phyloP scores from a whole-genome alignment of 352 stramenopile genomes.

The Phytopythium aichiense region DNA sequence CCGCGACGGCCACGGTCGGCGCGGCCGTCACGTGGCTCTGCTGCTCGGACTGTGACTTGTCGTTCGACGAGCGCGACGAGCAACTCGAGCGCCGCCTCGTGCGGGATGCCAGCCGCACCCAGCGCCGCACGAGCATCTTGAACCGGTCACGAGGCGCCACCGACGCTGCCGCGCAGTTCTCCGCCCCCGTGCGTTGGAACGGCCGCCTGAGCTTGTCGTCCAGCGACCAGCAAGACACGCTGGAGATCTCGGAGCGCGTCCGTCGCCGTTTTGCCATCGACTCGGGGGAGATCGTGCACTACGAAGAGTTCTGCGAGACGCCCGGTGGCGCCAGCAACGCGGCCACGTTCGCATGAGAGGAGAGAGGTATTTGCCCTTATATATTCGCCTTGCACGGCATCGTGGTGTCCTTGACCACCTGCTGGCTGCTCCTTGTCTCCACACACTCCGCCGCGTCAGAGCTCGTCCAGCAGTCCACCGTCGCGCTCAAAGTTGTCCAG shows the following conservation, averaged over 20 bases:
- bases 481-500: slow-evolving; percentile 50
- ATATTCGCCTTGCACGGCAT: neutral
- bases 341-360: neutral
- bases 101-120: neutral
- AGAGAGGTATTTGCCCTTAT: neutral
- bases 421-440: too few relatives aligned
- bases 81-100: neutral
- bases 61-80: slow-evolving; percentile 6
- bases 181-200: neutral
- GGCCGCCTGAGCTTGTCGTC: neutral
- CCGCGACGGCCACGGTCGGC: neutral
- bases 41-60: slow-evolving; percentile 3
- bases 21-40: neutral
- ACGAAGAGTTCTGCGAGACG: neutral
- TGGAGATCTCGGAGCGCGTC: neutral
- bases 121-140: neutral
- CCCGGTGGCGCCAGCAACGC: neutral
- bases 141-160: neutral
- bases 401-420: too few relatives aligned
- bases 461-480: slow-evolving; percentile 15
- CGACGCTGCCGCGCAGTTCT: neutral
- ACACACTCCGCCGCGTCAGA: neutral
- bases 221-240: neutral
- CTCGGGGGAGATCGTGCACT: slow-evolving; percentile 1
- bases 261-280: neutral